Base-by-base conservation (phyloP, 2,329 filamentous ascomycete genomes). In the Ceratocystis albifundus region DNA sequence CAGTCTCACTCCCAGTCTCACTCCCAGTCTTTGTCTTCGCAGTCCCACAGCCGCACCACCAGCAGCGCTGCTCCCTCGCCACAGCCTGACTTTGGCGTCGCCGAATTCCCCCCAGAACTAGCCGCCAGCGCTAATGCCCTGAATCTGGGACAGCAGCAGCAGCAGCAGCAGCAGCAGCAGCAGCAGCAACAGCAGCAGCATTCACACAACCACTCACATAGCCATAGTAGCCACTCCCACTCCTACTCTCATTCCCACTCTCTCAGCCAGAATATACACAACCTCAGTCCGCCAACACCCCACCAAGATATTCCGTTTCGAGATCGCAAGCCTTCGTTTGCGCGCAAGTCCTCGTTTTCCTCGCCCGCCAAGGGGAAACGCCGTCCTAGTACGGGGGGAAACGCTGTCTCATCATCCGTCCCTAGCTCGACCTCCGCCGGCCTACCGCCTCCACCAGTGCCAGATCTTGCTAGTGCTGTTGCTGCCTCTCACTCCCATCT, bases 331-430 rank as follows among this genome's bases (percentile, higher is more conserved):
- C 73, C 77, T 28, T 83, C 81, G 57, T 68, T 66, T 55, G 61
- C 64, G 66, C 82, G 81, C 70, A 83, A 82, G 71, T 69, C 80
- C 7, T 83, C 82, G 55, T 77, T 83, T 68, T 79, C 77, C 17
- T 68, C 76, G 12, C 74, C 75, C 55, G 70, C 70, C 46, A 75
- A 70, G 50, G 68, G 66, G 15, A 71, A 75, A 67, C 76, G 77
- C 62, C 76, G 76, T 62, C 74, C 79, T 50, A 77, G 77, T 66
- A 76, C 76, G 69, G 74, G 36, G 36, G 36, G 74, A 65, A 75
- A 73, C 67, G 75, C 77, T 69, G 72, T 77, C 61, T 80, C 77
- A 65, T 79, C 36, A 15, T 41, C 36, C 36, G 36, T 41, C 10
- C 36, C 36, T 12, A 15, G 36, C 36, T 41, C 36, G 10, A 15